Evolutionary conservation across 225 moss, liverwort and hornwort genomes (phyloP), one percentile per base, ranked within the genome.

Genomic region (Straminergon stramineum): DNA sequence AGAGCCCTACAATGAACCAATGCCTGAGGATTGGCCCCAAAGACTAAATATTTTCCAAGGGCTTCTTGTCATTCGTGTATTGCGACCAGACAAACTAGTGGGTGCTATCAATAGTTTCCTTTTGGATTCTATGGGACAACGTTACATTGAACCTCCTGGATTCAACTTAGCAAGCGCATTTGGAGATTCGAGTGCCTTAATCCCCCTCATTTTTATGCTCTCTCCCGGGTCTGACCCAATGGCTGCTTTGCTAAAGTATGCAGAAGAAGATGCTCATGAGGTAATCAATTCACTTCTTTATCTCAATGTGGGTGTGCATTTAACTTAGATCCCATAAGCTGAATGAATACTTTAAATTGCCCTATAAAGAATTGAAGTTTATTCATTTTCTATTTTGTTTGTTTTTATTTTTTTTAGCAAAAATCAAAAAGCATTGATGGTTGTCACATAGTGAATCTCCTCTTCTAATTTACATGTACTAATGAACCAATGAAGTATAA

Each of bases 161-260:
- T 97, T 98, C 77, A 95, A 98, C 79, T 87, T 98, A 48, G 94
- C 89, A 10, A 75, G 91, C 4, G 94, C 96, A 35, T 98, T 93
- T 74, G 91, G 89, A 60, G 98, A 98, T 79, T 95, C 95, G 1
- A 91, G 86, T 88, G 86, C 96, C 26, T 84, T 94, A 32, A 93
- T 91, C 5, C 97, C 96, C 43, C 91, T 96, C 45, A 94, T 97
- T 65, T 97, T 96, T 68, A 92, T 96, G 81, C 92, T 97, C n/a
- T 96, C 96, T 79, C 87, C 94, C 13, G 96, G 96, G 10, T 94
- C 95, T 7, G 96, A 97, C 87, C 96, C 96, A 15, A 97, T 96
- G 96, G 94, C 96, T 1, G 91, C 94, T 75, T 41, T 97, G 37
- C 56, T 96, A 6, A 96, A 94, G 28, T 96, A 94, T 79, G 94